Evolutionary conservation across 2,329 filamentous ascomycete species (phyloP).

Genomic region (Trichoderma polysporum): DNA sequence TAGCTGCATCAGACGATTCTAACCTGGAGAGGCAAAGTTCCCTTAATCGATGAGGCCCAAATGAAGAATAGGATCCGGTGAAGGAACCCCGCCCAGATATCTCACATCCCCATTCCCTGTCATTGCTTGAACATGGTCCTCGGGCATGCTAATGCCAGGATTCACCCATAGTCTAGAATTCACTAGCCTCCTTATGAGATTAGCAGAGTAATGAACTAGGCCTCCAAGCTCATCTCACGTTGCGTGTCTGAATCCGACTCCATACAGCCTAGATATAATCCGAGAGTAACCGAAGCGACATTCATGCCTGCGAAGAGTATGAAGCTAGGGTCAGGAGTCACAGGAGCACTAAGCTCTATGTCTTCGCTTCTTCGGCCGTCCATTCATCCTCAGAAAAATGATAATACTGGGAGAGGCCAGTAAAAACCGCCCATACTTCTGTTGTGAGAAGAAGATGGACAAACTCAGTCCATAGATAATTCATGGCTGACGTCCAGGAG

Average conservation of each 20-base stretch:
- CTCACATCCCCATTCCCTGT: background rate
- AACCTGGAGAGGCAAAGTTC: background rate
- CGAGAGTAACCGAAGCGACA: background rate
- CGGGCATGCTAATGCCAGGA: no score
- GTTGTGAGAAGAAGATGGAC: constrained; percentile 45
- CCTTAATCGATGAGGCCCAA: background rate
- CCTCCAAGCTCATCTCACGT: background rate
- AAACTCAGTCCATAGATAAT: constrained; percentile 48
- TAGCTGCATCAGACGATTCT: background rate
- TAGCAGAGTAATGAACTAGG: background rate
- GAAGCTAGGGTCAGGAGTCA: background rate
- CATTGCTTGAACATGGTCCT: background rate
- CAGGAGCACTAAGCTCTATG: background rate
- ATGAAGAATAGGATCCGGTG: background rate
- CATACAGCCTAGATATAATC: background rate
- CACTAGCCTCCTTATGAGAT: background rate
- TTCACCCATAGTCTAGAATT: background rate
- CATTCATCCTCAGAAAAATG: constrained; percentile 47
- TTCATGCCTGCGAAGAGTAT: background rate
- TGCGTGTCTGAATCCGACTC: background rate
- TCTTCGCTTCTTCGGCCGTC: constrained; percentile 35
- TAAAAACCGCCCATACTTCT: constrained; percentile 47
- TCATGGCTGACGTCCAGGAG: constrained; percentile 42
- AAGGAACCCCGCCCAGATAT: background rate
- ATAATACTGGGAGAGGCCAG: constrained; percentile 39